phyloP scores from a whole-genome alignment of 208 protist species.

The Trypanosoma mega region DNA sequence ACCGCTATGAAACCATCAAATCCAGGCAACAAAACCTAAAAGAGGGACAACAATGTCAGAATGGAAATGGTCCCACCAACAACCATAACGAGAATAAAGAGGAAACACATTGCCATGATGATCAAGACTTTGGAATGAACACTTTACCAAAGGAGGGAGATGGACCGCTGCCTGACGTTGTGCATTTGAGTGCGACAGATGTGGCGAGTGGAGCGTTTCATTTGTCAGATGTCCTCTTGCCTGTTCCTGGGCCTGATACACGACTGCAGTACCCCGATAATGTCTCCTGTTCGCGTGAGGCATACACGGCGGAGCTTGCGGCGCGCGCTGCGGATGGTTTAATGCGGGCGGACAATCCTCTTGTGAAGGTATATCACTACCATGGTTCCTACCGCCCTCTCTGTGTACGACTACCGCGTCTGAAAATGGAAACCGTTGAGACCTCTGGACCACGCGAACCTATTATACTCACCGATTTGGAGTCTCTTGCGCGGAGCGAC shows the following conservation, averaged over 20 bases:
- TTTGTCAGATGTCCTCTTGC: slow-evolving; percentile 87
- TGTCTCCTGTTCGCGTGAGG: slow-evolving; percentile 35
- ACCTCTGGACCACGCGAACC: slow-evolving; percentile 39
- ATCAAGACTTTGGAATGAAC: neutral
- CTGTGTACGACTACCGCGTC: slow-evolving; percentile 40
- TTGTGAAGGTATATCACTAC: slow-evolving; percentile 85
- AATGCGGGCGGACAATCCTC: slow-evolving; percentile 27
- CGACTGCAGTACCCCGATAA: slow-evolving; percentile 72
- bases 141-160: neutral
- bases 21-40: neutral
- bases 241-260: slow-evolving; percentile 84
- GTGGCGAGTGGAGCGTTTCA: slow-evolving; percentile 49
- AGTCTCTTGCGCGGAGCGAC: no score
- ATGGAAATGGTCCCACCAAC: neutral
- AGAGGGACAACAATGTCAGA: no score
- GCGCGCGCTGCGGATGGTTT: slow-evolving; percentile 36
- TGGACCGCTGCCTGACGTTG: slow-evolving; percentile 45
- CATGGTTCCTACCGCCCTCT: slow-evolving; percentile 86
- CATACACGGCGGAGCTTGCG: slow-evolving; percentile 47
- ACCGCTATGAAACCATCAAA: slow-evolving; percentile 27
- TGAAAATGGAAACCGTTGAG: slow-evolving; percentile 31
- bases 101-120: slow-evolving; percentile 6
- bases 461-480: slow-evolving; percentile 71
- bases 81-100: neutral
- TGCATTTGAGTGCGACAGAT: slow-evolving; percentile 59